These are phyloP conservation scores for Boletus calvinii DNA, from an alignment of 1,284 basidiomycete genomes.

Conservation along the genomic window DNA sequence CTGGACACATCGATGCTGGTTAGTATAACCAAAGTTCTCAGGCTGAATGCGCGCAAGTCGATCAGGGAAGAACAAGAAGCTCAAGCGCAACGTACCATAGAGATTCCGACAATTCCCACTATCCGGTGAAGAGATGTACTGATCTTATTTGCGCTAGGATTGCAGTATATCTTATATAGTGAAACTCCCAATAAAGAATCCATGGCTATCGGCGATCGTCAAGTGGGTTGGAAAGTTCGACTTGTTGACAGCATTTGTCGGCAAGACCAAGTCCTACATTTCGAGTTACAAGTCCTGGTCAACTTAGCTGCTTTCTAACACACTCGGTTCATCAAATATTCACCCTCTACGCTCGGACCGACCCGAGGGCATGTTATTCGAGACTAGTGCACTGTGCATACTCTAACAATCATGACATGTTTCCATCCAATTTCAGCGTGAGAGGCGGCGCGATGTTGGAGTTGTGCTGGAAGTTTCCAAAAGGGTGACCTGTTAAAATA, in stretches of 20 bases:
- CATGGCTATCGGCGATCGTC: too few species aligned
- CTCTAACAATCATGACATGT: neutral
- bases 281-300: neutral
- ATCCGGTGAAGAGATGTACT: constrained; percentile 1
- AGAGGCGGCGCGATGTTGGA: neutral
- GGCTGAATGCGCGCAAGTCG: constrained; percentile 17
- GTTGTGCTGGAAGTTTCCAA: neutral
- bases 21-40: constrained; percentile 3
- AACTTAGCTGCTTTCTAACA: neutral
- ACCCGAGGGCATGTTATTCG: neutral
- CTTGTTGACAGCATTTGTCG: neutral
- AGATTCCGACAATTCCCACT: constrained; percentile 15
- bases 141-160: too few species aligned
- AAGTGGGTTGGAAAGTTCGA: neutral
- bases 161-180: neutral
- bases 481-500: neutral
- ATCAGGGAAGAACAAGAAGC: constrained; percentile 17
- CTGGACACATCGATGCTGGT: neutral
- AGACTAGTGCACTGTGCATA: neutral
- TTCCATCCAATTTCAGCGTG: neutral
- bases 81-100: constrained; percentile 2
- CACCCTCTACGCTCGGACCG: too few species aligned
- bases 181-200: too few species aligned
- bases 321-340: neutral
- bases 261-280: neutral